phyloP scores from a whole-genome alignment of 2,329 filamentous ascomycete genomes.

The Curvularia sp. region DNA sequence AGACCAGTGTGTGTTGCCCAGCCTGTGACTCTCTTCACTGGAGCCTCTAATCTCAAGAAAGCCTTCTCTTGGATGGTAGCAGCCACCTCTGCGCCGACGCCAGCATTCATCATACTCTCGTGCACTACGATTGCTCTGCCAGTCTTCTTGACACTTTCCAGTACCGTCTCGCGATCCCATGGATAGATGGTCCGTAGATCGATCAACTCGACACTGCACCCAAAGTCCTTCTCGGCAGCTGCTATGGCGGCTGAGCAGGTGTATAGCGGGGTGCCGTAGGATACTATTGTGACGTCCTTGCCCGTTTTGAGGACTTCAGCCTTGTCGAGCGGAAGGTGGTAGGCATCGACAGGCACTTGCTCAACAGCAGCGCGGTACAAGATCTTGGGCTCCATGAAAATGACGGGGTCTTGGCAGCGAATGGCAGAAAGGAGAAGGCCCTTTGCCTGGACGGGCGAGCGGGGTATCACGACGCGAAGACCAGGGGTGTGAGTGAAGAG shows the following conservation, averaged over 20 bases:
- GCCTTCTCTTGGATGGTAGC: conserved; percentile 88
- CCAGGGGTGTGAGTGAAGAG: conserved; percentile 90
- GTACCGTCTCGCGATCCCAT: conserved; percentile 83
- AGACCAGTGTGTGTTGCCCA: conserved; percentile 86
- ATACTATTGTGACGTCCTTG: conserved; percentile 80
- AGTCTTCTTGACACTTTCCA: conserved; percentile 85
- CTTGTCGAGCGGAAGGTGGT: conserved; percentile 83
- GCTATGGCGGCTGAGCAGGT: conserved; percentile 79
- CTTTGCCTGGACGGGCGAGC: conserved; percentile 87
- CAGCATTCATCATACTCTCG: conserved; percentile 89
- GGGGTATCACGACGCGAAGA: conserved; percentile 81
- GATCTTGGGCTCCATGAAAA: conserved; percentile 95
- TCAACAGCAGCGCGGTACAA: conserved; percentile 91
- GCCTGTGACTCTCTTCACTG: conserved; percentile 83
- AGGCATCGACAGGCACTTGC: conserved; percentile 82
- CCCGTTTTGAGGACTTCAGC: conserved; percentile 84
- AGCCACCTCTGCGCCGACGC: conserved; percentile 87
- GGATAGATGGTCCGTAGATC: conserved; percentile 89
- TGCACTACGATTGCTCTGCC: conserved; percentile 88
- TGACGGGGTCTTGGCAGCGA: conserved; percentile 79
- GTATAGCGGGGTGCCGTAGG: conserved; percentile 89
- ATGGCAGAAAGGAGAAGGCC: conserved; percentile 80
- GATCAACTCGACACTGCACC: conserved; percentile 81
- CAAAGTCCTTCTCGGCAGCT: conserved; percentile 76
- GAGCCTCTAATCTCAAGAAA: conserved; percentile 83